phyloP scores from a whole-genome alignment of 2,329 filamentous ascomycete genomes.

The Thelonectria blattea region DNA sequence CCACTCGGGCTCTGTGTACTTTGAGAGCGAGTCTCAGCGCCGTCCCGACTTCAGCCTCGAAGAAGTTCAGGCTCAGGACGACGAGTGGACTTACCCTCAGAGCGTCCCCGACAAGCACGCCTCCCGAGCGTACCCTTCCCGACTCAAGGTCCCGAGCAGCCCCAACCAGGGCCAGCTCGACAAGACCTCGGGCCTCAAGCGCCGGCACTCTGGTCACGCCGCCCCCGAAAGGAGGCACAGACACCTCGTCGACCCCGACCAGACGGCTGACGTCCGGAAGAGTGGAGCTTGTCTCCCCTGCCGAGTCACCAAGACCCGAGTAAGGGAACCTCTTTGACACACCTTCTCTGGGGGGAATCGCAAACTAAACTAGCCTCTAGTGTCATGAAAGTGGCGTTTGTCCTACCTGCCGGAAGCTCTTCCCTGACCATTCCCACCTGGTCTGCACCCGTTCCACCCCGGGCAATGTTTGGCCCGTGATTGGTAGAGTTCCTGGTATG shows the following conservation, averaged over 20 bases:
- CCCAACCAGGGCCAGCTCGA: constrained; percentile 32
- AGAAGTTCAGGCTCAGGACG: constrained; percentile 46
- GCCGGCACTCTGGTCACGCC: constrained; percentile 43
- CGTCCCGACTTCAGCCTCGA: constrained; percentile 41
- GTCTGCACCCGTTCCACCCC: constrained; percentile 49
- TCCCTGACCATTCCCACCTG: constrained; percentile 48
- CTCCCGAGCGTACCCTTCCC: constrained; percentile 41
- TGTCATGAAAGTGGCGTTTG: constrained; percentile 50
- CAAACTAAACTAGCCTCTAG: constrained; percentile 42
- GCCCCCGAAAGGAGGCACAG: constrained; percentile 45
- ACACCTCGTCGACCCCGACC: constrained; percentile 48
- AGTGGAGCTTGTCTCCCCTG: constrained; percentile 56
- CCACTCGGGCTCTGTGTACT: constrained; percentile 45
- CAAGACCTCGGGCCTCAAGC: constrained; percentile 42
- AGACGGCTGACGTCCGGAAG: constrained; percentile 57
- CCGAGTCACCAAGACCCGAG: constrained; percentile 54
- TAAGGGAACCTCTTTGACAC: constrained; percentile 43
- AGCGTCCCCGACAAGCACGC: constrained; percentile 42
- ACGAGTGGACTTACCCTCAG: constrained; percentile 50
- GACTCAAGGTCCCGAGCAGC: constrained; percentile 41
- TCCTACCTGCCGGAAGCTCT: constrained; percentile 50
- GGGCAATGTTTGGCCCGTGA: constrained; percentile 46
- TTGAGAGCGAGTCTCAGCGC: constrained; percentile 42
- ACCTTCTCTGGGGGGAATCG: constrained; percentile 22
- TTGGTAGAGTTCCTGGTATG: constrained; percentile 48